A percentile compares a stretch with the other conserved stretches of the same genome.
These are phyloP conservation scores for Colletotrichum echinochloae DNA, from an alignment of 2,329 filamentous ascomycete species.

Conservation along the genomic window DNA sequence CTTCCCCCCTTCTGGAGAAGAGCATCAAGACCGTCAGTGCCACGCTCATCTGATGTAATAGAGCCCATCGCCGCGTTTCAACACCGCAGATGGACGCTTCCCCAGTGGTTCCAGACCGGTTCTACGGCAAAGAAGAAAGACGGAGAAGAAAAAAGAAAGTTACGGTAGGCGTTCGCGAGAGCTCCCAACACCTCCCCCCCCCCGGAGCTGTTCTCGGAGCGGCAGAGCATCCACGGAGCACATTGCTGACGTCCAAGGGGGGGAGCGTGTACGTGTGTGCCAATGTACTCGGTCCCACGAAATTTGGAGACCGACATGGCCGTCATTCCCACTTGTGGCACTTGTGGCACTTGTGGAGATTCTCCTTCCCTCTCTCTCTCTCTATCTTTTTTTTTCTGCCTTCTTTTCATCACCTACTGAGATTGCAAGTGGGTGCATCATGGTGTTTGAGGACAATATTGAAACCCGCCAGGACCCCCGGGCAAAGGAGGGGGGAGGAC, in stretches of 20 bases:
- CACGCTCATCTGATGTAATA: slow-evolving; percentile 30
- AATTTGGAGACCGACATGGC: background rate
- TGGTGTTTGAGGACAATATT: background rate
- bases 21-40: background rate
- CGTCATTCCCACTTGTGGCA: slow-evolving; percentile 9
- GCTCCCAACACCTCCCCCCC: too few species aligned
- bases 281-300: background rate
- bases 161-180: background rate
- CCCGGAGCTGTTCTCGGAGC: slow-evolving; percentile 5
- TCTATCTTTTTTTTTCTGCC: background rate
- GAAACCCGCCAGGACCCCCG: background rate
- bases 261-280: too few species aligned
- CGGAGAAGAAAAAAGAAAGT: too few species aligned
- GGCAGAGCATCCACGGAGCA: background rate
- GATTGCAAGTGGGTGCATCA: background rate
- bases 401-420: background rate
- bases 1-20: background rate
- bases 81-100: background rate
- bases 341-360: too few species aligned
- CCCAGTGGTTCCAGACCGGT: background rate
- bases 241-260: background rate
- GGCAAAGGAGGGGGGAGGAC: too few species aligned
- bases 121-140: too few species aligned
- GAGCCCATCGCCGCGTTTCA: slow-evolving; percentile 12
- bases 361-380: background rate